A percentile compares a stretch with the other conserved stretches of the same genome.
These are phyloP conservation scores for Schizosaccharomyces osmophilus DNA, from an alignment of 805 yeast species.

Conservation along the genomic window DNA sequence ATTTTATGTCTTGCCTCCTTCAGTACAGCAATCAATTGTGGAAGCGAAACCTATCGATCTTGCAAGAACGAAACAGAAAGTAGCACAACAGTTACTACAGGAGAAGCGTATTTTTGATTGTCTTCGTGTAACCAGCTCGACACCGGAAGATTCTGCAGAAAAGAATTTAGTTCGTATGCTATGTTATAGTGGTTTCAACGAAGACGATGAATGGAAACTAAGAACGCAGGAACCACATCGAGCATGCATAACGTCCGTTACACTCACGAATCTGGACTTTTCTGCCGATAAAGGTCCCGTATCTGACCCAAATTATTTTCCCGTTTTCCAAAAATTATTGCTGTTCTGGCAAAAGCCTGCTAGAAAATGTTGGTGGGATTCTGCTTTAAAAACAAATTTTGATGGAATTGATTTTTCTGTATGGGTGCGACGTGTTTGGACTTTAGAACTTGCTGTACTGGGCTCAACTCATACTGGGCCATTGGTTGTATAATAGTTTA, in stretches of 20 bases:
- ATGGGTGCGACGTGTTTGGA: background rate
- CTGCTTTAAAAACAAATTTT: background rate
- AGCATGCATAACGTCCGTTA: background rate
- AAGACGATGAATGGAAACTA: constrained; percentile 55
- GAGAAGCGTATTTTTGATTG: background rate
- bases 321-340: constrained; percentile 31
- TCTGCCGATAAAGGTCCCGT: background rate
- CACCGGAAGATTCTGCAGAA: constrained; percentile 51
- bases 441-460: background rate
- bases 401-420: background rate
- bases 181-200: constrained; percentile 56
- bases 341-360: constrained; percentile 94
- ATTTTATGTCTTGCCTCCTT: background rate
- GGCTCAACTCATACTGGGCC: background rate
- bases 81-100: background rate
- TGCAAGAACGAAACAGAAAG: background rate
- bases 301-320: constrained; percentile 5
- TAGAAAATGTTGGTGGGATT: constrained; percentile 88
- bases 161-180: constrained; percentile 81
- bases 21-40: no score
- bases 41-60: background rate
- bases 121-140: background rate
- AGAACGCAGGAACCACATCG: constrained; percentile 44
- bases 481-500: background rate
- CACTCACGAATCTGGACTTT: background rate